Base-by-base conservation (phyloP, 164 flowering plant species). In the Aristolochia contorta region DNA sequence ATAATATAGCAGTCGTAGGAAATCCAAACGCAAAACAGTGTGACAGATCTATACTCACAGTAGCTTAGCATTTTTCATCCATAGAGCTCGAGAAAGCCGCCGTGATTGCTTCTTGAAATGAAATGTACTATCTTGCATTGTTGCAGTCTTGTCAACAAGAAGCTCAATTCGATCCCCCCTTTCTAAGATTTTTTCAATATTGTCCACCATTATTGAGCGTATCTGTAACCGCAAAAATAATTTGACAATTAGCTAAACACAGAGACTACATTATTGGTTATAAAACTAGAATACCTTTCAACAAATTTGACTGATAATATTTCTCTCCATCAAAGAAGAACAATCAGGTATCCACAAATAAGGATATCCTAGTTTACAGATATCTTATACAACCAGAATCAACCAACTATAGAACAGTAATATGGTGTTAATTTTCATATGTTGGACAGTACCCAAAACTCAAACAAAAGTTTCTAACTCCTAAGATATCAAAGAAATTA, bases 11-110 rank as follows among this genome's bases (percentile, higher is more conserved):
- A 58, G 16, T 16, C 21, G 16, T 22, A 41, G 18, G 49, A 41
- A 12, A 58, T 41, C 20, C 53, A 49, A 20, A 12, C 8, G 15
- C 53, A 58, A 16, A n/a, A 16, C 32, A 16, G 60, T 19, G 60
- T 14, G 23, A 41, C 8, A 50, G 8, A 18, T 19, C 32, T 58
- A 27, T 61, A 78, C 98, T 84, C 74, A 93, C 98, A 90, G 71
- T 16, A 93, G 94, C 75, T 93, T 93, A 32, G 81, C 91, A 76
- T 93, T 93, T 79, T 90, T 93, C 92, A 86, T 84, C 97, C 99
- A 90, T 47, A 93, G 81, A 70, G 99, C 89, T 67, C 78, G 81
- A 18, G 82, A 86, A 45, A 93, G 87, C 47, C 93, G 87, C 71
- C 84, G 81, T 16, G 97, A 90, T 65, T 93, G 99, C 71, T 90